Percentiles rank a stretch among this genome's conserved stretches.
These are phyloP conservation scores for Calonectria pseudoturangicola DNA, from an alignment of 2,329 filamentous ascomycete genomes.

Conservation along the genomic window DNA sequence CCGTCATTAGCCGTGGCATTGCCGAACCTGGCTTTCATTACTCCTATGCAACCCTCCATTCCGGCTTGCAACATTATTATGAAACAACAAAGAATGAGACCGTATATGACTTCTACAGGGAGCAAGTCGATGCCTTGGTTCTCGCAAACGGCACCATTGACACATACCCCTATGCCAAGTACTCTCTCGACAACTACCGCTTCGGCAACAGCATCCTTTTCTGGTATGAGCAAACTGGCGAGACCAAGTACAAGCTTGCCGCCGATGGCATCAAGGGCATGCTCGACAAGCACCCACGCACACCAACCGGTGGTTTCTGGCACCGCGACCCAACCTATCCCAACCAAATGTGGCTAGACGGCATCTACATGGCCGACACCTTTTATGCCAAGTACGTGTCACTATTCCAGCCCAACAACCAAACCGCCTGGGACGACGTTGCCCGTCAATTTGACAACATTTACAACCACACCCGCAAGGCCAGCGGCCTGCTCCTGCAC, in stretches of 20 bases:
- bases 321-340: slow-evolving; percentile 67
- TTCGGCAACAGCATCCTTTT: slow-evolving; percentile 71
- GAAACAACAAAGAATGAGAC: slow-evolving; percentile 64
- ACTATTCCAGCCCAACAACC: slow-evolving; percentile 61
- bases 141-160: slow-evolving; percentile 64
- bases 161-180: slow-evolving; percentile 66
- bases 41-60: slow-evolving; percentile 67
- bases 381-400: slow-evolving; percentile 65
- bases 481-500: slow-evolving; percentile 68
- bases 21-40: slow-evolving; percentile 62
- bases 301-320: slow-evolving; percentile 72
- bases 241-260: slow-evolving; percentile 69
- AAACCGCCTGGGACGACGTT: slow-evolving; percentile 66
- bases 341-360: slow-evolving; percentile 76
- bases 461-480: slow-evolving; percentile 63
- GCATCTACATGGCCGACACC: slow-evolving; percentile 70
- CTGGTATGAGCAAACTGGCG: slow-evolving; percentile 67
- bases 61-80: slow-evolving; percentile 68
- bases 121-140: slow-evolving; percentile 68
- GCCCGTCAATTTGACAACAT: slow-evolving; percentile 67
- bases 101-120: slow-evolving; percentile 66
- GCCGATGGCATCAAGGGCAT: slow-evolving; percentile 67
- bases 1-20: slow-evolving; percentile 65
- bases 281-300: slow-evolving; percentile 70
- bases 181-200: slow-evolving; percentile 72